phyloP scores from a whole-genome alignment of 495 filamentous ascomycete genomes.

The Aspergillus homomorphus region DNA sequence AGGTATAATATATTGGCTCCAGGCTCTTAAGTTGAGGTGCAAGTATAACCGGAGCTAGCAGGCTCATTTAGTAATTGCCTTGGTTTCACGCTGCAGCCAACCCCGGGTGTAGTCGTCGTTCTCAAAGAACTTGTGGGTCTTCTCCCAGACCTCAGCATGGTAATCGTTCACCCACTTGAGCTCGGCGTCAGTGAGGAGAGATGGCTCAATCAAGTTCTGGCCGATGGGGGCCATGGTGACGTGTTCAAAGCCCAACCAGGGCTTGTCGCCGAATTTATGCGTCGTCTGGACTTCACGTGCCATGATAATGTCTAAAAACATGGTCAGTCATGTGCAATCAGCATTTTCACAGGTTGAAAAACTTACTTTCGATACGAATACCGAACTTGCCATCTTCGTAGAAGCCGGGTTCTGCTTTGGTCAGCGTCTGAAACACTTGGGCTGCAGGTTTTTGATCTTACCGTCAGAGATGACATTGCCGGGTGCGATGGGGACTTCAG shows the following conservation, averaged over 20 bases:
- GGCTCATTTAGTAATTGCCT: slow-evolving; percentile 42
- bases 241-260: slow-evolving; percentile 92
- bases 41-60: neutral
- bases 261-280: slow-evolving; percentile 86
- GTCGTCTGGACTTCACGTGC: slow-evolving; percentile 82
- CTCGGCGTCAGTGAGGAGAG: slow-evolving; percentile 70
- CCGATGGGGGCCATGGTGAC: slow-evolving; percentile 97
- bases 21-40: neutral
- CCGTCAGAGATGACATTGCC: slow-evolving; percentile 91
- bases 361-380: slow-evolving; percentile 91
- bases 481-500: slow-evolving; percentile 82
- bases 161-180: slow-evolving; percentile 85
- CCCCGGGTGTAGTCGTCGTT: slow-evolving; percentile 61
- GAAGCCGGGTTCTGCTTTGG: slow-evolving; percentile 77
- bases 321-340: slow-evolving; percentile 20
- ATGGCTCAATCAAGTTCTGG: slow-evolving; percentile 77
- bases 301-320: slow-evolving; percentile 66
- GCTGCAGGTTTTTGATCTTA: slow-evolving; percentile 22
- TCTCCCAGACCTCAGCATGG: slow-evolving; percentile 75
- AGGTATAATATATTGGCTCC: neutral
- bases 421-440: slow-evolving; percentile 12
- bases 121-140: slow-evolving; percentile 79
- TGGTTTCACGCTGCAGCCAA: slow-evolving; percentile 87
- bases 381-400: slow-evolving; percentile 97
- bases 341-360: neutral